These are phyloP conservation scores for Penicillium verhagenii DNA, from an alignment of 495 filamentous ascomycete genomes.

Conservation along the genomic window DNA sequence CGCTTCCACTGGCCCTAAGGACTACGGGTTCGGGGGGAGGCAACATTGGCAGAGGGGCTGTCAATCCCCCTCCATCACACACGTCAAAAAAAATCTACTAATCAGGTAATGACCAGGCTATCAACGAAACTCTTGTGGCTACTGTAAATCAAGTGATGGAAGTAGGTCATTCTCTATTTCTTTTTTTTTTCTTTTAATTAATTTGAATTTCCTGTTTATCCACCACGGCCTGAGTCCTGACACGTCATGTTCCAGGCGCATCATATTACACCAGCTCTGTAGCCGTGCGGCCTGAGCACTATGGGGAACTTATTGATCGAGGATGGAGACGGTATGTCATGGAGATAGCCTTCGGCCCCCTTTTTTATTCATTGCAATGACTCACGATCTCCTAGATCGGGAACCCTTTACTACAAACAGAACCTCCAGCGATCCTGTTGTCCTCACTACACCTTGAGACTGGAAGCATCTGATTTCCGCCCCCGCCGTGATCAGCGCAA, in stretches of 20 bases:
- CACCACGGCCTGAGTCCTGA: constrained; percentile 3
- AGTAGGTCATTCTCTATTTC: constrained; percentile 39
- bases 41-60: constrained; percentile 11
- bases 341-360: not conserved
- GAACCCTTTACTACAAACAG: constrained; percentile 87
- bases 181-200: not conserved
- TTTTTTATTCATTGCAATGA: constrained; percentile 3
- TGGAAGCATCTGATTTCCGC: constrained; percentile 69
- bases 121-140: constrained; percentile 53
- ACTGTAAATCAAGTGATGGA: constrained; percentile 54
- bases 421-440: constrained; percentile 83
- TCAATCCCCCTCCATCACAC: not conserved
- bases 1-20: constrained; percentile 35
- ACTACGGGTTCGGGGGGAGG: constrained; percentile 7
- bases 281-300: constrained; percentile 67
- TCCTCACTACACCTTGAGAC: constrained; percentile 90
- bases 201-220: not conserved
- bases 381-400: constrained; percentile 52
- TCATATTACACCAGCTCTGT: constrained; percentile 77
- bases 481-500: constrained; percentile 81
- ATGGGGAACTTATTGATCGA: constrained; percentile 78
- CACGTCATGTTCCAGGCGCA: constrained; percentile 57
- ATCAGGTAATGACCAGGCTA: constrained; percentile 37
- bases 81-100: constrained; percentile 8
- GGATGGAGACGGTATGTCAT: constrained; percentile 77